Base-by-base conservation (phyloP, 495 filamentous ascomycete species). In the Trichoderma reesei region DNA sequence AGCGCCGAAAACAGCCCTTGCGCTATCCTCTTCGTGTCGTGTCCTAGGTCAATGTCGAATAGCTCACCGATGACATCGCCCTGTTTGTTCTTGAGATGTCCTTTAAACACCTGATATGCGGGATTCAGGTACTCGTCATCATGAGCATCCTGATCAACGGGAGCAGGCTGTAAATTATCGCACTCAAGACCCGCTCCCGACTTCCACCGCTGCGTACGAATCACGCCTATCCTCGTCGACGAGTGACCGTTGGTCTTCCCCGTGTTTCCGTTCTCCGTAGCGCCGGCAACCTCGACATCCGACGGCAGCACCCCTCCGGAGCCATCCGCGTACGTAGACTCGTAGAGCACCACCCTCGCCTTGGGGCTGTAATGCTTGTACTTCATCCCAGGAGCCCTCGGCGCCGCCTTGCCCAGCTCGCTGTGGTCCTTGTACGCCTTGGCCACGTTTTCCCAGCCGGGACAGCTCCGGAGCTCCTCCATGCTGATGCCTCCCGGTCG, bases 311-410 rank as follows among this genome's bases (percentile, higher is more conserved):
- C 62, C 33, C 64, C 70, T 13, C 61, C 39, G 26, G 61, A 62
- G 14, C 67, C 64, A 37, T 26, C 61, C 13, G 51, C 51, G n/a
- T 63, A 69, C 38, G 65, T 68, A n/a, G 73, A 69, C 72, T 96
- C 90, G 71, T 89, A 94, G 1, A 99, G 79, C 31, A 96, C 77
- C 10, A 99, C 93, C 38, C 81, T 86, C 16, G 94, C 94, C 70
- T 88, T 89, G 0, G 94, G 94, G 26, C 92, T 95, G 71, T 99
- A 99, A 72, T 99, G 94, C 68, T 92, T 88, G 74, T 99, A 99
- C 71, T 99, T 99, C 94, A 99, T 99, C 3, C 94, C 94, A 9
- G 94, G 94, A 3, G 93, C 92, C 63, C 88, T 83, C 6, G 95
- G 93, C 31, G 79, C 77, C 63, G 79, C 73, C 61, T 82, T 70